These are phyloP conservation scores for Chlorophyllum brunneum DNA, from an alignment of 768 basidiomycete genomes.

Conservation along the genomic window DNA sequence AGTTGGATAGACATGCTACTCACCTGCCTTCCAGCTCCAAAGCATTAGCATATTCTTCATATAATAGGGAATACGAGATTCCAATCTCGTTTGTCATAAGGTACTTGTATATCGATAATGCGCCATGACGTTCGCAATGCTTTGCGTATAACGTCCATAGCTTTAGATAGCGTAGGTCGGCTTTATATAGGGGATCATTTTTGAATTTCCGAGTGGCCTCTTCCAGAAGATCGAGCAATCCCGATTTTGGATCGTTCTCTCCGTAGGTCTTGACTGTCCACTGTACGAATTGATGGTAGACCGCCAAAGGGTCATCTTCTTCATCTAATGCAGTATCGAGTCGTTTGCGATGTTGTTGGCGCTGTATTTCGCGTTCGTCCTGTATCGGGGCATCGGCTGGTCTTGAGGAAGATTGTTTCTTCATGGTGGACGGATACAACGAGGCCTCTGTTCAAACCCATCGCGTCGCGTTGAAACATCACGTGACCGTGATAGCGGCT, in stretches of 20 bases:
- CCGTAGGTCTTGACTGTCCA: slow-evolving; percentile 85
- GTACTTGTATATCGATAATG: slow-evolving; percentile 70
- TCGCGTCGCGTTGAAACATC: slow-evolving; percentile 10
- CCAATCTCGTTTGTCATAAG: slow-evolving; percentile 74
- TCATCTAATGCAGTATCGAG: slow-evolving; percentile 56
- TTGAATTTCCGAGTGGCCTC: slow-evolving; percentile 80
- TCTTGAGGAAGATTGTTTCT: slow-evolving; percentile 1
- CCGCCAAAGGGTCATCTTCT: slow-evolving; percentile 83
- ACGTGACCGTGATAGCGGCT: slow-evolving; percentile 2
- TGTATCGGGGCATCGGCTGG: not conserved
- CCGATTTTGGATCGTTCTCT: slow-evolving; percentile 63
- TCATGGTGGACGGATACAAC: slow-evolving; percentile 6
- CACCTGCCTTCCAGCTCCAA: slow-evolving; percentile 79
- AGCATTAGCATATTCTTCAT: slow-evolving; percentile 85
- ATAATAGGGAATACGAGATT: slow-evolving; percentile 71
- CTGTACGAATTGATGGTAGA: slow-evolving; percentile 82
- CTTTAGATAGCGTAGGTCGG: slow-evolving; percentile 87
- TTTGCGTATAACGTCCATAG: slow-evolving; percentile 88
- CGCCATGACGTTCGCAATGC: slow-evolving; percentile 66
- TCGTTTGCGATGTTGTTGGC: slow-evolving; percentile 32
- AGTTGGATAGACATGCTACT: slow-evolving; percentile 25
- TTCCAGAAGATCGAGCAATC: slow-evolving; percentile 78
- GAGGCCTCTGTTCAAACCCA: not conserved
- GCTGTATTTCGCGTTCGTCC: slow-evolving; percentile 26
- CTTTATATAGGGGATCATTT: slow-evolving; percentile 78